Conservation (phyloP, 2,329 filamentous ascomycete genomes). For the Phaeosphaeriaceae sp. region DNA sequence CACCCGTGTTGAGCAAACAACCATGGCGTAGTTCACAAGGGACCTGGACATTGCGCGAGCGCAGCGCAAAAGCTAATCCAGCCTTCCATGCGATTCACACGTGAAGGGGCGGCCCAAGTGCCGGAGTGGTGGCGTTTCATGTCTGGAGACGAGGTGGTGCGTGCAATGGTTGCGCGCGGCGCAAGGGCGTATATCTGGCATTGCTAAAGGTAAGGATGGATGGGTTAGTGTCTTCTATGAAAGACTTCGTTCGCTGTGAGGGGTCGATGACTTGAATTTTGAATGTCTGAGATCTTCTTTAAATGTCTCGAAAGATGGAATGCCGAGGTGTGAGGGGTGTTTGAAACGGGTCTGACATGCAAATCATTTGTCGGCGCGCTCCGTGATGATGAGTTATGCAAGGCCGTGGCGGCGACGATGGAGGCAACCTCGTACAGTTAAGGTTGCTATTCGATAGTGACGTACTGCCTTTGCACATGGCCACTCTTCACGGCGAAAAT, state of each 20-base stretch:
- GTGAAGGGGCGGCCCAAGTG: slow-evolving; percentile 6
- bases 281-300: neutral
- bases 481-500: slow-evolving; percentile 1
- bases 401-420: neutral
- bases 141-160: neutral
- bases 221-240: neutral
- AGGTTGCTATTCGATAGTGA: neutral
- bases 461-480: neutral
- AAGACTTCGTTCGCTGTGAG: neutral
- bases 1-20: neutral
- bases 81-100: slow-evolving; percentile 6
- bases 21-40: neutral
- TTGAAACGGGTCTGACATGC: neutral
- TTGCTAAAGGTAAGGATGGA: neutral
- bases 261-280: neutral
- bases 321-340: neutral
- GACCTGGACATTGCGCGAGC: neutral
- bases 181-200: neutral
- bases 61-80: neutral
- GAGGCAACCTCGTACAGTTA: neutral
- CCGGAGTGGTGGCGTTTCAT: slow-evolving; percentile 4
- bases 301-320: neutral
- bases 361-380: neutral
- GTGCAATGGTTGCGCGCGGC: neutral
- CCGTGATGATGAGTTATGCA: neutral